Conservation (phyloP, 2,329 filamentous ascomycete species). For the Clonostachys sp. region DNA sequence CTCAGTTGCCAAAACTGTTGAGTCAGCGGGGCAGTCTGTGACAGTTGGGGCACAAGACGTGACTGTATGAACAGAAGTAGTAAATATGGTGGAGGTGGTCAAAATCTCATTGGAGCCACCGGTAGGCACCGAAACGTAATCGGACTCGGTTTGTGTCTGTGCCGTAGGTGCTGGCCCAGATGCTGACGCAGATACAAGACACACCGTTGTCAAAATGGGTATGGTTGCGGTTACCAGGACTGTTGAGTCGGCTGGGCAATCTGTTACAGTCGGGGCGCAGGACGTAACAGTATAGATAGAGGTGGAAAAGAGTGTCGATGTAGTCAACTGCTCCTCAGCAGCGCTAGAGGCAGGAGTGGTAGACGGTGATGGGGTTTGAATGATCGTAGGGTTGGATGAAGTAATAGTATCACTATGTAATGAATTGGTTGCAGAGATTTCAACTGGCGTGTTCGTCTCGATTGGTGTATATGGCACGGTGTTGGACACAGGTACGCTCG, state of each 20-base stretch:
- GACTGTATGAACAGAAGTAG: background rate
- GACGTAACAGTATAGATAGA: background rate
- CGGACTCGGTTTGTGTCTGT: no score
- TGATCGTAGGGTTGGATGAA: no score
- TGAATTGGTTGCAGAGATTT: no score
- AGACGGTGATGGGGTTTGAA: no score
- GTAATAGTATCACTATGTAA: no score
- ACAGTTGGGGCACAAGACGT: background rate
- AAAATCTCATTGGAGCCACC: background rate
- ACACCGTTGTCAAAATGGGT: background rate
- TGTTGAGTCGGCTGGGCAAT: background rate
- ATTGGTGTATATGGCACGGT: background rate
- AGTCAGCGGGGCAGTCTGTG: background rate
- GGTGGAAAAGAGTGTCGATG: background rate
- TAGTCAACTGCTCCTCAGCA: background rate
- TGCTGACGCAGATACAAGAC: background rate
- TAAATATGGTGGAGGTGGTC: background rate
- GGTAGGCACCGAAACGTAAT: no score
- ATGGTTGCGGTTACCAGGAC: slow-evolving; percentile 8
- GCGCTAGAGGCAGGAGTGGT: no score
- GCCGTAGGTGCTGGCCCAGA: no score
- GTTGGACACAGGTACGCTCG: slow-evolving; percentile 1
- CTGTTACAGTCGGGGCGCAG: background rate
- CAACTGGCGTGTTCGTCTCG: no score
- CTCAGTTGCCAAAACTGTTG: slow-evolving; percentile 4